phyloP scores from a whole-genome alignment of 1,139 yeast genomes.

The Blastobotrys raffinosifermentans region DNA sequence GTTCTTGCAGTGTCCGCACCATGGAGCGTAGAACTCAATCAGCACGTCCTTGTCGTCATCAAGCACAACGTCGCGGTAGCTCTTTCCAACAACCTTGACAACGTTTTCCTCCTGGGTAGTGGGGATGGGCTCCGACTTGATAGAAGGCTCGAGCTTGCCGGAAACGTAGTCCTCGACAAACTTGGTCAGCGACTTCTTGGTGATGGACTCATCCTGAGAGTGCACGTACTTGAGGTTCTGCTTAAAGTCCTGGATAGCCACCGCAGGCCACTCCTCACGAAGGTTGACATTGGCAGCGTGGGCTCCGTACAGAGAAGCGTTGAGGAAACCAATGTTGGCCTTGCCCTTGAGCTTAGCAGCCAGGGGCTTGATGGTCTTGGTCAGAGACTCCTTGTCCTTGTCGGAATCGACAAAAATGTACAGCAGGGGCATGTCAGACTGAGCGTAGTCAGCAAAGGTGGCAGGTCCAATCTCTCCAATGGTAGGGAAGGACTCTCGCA shows the following conservation, averaged over 20 bases:
- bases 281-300: slow-evolving; percentile 88
- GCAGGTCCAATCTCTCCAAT: slow-evolving; percentile 88
- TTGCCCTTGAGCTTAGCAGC: slow-evolving; percentile 76
- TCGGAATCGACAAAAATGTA: slow-evolving; percentile 75
- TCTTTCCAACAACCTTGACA: slow-evolving; percentile 75
- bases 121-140: slow-evolving; percentile 86
- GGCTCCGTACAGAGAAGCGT: slow-evolving; percentile 73
- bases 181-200: slow-evolving; percentile 43
- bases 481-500: slow-evolving; percentile 70
- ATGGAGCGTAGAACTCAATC: slow-evolving; percentile 94
- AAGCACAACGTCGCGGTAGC: slow-evolving; percentile 62
- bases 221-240: slow-evolving; percentile 64
- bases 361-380: slow-evolving; percentile 49
- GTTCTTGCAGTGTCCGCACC: slow-evolving; percentile 99
- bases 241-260: slow-evolving; percentile 73
- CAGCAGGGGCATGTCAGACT: slow-evolving; percentile 70
- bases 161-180: slow-evolving; percentile 60
- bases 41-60: slow-evolving; percentile 78
- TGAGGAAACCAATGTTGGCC: slow-evolving; percentile 82
- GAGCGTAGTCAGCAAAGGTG: slow-evolving; percentile 71
- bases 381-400: slow-evolving; percentile 58
- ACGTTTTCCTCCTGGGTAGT: slow-evolving; percentile 73
- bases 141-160: slow-evolving; percentile 63
- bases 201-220: slow-evolving; percentile 43
- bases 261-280: slow-evolving; percentile 82